Evolutionary conservation across 1,139 yeast genomes (phyloP), one percentile per base, ranked within the genome.

Genomic region (Yamadazyma blattariae): DNA sequence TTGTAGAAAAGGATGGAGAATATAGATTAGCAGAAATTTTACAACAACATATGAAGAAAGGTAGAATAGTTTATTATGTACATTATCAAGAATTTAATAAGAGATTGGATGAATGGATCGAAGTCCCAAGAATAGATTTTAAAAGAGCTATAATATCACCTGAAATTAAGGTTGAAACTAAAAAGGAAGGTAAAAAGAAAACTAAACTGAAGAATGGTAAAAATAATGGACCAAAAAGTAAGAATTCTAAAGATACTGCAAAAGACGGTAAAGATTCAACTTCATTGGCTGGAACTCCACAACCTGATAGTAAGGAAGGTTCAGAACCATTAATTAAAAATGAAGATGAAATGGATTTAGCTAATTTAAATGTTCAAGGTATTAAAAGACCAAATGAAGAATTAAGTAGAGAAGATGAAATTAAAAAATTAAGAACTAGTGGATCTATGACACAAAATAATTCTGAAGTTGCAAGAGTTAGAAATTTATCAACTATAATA

Each of bases 381-480:
- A 55, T 82, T 22, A 74, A 71, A 36, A 61, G 78, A 36, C 79
- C 78, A 13, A 82, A 80, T 3, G 89, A 82, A 47, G 87, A 81
- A 40, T 75, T 85, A 25, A 79, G 84, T 30, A 67, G 96, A 39
- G 97, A 88, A 49, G 96, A 89, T 45, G 98, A 92, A 59, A 85
- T 92, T 46, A 89, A 90, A 52, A 88, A 88, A 56, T 71, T 94
- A 41, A 71, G 98, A 48, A 89, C 96, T 0, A 74, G 95, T 19
- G 98, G 98, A 2, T 90, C 97, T 1, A 92, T 94, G 98, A 86
- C 95, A 7, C 98, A 94, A 58, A 74, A 72, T 45, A 84, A 86
- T 47, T 82, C 80, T 54, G 98, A 92, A 54, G 88, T 92, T 18
- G 89, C 97, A 0, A 72, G 95, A 41, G 97, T 92, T 30, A 74